Percentiles rank a stretch among this genome's conserved stretches.
Evolutionary conservation across 805 yeast genomes (phyloP).

Genomic region (Lipomyces chichibuensis): DNA sequence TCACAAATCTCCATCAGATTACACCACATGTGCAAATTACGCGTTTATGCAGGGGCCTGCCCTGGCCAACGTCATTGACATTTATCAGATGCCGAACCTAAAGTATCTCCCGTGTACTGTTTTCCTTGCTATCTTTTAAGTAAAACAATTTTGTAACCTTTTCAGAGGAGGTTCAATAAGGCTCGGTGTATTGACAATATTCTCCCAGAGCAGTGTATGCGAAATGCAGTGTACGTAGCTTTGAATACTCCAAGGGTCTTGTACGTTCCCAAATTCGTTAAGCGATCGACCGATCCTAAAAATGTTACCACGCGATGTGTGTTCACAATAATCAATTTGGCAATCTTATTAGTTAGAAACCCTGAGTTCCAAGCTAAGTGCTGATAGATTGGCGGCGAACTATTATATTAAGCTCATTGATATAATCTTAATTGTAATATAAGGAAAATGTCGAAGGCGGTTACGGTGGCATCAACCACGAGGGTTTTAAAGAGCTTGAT

Average conservation of each 20-base stretch:
- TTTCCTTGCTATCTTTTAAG: background rate
- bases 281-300: no score
- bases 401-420: no score
- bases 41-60: background rate
- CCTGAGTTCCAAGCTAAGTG: no score
- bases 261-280: no score
- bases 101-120: background rate
- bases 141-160: background rate
- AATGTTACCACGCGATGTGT: no score
- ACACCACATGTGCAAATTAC: background rate
- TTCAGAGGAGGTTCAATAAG: background rate
- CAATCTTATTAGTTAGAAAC: background rate
- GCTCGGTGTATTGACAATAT: background rate
- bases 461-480: conserved; percentile 8
- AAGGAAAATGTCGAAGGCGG: background rate
- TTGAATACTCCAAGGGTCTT: no score
- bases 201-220: background rate
- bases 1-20: background rate
- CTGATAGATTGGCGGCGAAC: no score
- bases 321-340: background rate
- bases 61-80: background rate
- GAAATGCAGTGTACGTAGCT: no score
- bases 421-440: background rate
- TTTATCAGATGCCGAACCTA: background rate
- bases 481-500: conserved; percentile 21